Conservation (phyloP, 2,329 filamentous ascomycete species). For the Trichoderma simmonsii region DNA sequence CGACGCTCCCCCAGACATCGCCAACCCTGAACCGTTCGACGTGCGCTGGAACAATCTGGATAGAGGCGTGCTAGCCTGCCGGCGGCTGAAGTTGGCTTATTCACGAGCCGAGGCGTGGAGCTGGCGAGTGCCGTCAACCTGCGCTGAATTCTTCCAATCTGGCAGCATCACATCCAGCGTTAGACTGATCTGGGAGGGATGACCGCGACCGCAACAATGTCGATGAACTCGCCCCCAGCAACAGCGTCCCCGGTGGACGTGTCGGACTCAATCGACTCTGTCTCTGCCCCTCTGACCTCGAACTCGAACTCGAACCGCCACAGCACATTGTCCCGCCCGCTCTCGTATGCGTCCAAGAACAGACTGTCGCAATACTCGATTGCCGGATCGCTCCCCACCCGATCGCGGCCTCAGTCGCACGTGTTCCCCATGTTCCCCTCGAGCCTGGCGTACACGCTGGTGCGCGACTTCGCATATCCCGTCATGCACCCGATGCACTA, state of each 20-base stretch:
- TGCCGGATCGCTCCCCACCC: constrained; percentile 59
- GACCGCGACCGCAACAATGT: constrained; percentile 52
- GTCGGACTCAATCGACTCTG: constrained; percentile 51
- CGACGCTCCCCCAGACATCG: not conserved
- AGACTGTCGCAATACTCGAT: constrained; percentile 78
- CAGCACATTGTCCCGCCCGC: constrained; percentile 60
- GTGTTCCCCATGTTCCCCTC: constrained; percentile 81
- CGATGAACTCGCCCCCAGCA: constrained; percentile 53
- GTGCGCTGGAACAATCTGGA: constrained; percentile 13
- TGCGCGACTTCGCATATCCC: constrained; percentile 95
- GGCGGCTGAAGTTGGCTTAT: constrained; percentile 13
- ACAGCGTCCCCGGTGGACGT: constrained; percentile 50
- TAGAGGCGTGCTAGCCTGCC: constrained; percentile 12
- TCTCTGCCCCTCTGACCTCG: constrained; percentile 56
- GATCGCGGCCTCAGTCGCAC: constrained; percentile 77
- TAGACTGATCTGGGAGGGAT: constrained; percentile 23
- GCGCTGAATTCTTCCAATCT: not conserved
- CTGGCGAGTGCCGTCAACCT: not conserved
- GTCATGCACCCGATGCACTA: constrained; percentile 83
- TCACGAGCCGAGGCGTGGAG: constrained; percentile 13
- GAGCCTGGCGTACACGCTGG: constrained; percentile 80
- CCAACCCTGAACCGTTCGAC: not conserved
- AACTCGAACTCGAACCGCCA: constrained; percentile 50
- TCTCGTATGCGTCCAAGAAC: constrained; percentile 75
- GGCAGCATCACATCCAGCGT: not conserved